Conservation (phyloP, 805 yeast species). For the Yarrowia osloensis region DNA sequence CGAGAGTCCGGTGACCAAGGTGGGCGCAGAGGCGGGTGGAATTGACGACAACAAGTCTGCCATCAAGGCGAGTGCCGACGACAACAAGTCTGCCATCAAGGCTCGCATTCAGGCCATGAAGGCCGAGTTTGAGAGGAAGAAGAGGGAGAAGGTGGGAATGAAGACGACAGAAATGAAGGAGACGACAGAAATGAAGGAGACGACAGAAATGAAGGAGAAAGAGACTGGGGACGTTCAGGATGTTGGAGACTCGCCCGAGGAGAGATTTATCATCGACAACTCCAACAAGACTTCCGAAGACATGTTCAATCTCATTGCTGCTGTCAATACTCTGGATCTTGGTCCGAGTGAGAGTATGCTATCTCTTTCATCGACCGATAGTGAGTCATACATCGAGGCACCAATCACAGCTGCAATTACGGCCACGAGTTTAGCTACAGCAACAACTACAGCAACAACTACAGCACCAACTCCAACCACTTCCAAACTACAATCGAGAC, state of each 20-base stretch:
- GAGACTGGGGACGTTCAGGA: no score
- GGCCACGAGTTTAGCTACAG: no score
- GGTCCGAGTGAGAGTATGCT: no score
- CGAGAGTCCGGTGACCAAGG: background rate
- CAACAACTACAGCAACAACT: background rate
- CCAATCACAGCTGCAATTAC: no score
- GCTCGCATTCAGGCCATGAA: conserved; percentile 10
- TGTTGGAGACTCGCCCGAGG: no score
- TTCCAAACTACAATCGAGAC: background rate
- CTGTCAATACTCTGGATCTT: no score
- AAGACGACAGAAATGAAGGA: background rate
- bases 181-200: background rate
- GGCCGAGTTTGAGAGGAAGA: conserved; percentile 12
- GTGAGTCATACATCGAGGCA: no score
- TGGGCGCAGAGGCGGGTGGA: no score
- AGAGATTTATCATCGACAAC: no score
- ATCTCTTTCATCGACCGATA: no score
- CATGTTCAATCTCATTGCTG: background rate
- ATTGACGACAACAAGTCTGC: no score
- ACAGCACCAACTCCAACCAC: background rate
- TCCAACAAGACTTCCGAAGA: background rate
- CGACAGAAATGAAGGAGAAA: background rate
- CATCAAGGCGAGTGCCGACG: background rate
- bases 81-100: background rate
- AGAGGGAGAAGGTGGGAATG: background rate